Evolutionary conservation across 2,329 filamentous ascomycete species (phyloP), one percentile per base, ranked within the genome.

Genomic region (Colletotrichum filicis): DNA sequence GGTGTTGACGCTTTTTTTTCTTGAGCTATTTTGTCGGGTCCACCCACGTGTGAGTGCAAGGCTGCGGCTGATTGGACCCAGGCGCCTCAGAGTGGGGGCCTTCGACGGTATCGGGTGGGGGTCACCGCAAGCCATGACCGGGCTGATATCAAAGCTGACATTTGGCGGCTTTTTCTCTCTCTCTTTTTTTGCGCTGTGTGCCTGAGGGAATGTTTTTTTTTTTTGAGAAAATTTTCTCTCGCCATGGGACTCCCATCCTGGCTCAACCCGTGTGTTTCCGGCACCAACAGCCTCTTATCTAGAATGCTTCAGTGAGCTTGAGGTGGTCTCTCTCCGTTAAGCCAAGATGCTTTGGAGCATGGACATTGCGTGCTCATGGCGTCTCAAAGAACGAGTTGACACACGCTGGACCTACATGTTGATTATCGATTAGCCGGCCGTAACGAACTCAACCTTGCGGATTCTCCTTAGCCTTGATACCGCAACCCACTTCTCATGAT

Each of bases 31-130:
- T 68, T 74, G 68, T 68, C 58, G 69, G 74, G 59, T 64, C 74
- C 74, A 75, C 74, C 74, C 74, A 75, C 74, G 74, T 75, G 73
- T 63, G 69, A 75, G 69, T 42, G 62, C 66, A 37, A 22, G 57
- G 26, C 73, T 59, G 37, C 65, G 66, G 42, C 62, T 74, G 73
- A 75, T 75, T 75, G 74, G 74, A 57, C 52, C 71, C 24, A 7
- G 24, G 6, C 32, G 66, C 52, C 63, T 55, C 52, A 74, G 11
- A 75, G 73, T 75, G 74, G 74, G 69, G 74, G 73, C 69, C 16
- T 55, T 55, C 32, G 62, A 73, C 62, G 63, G 64, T 60, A 46
- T 59, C 53, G 52, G 53, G 74, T 75, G 74, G 74, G 73, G 74
- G 74, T 75, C 74, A 75, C 68, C 52, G n/a, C 71, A 59, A 72